Conservation (phyloP, 176 grass and related monocot species). For the Alloteropsis semialata region DNA sequence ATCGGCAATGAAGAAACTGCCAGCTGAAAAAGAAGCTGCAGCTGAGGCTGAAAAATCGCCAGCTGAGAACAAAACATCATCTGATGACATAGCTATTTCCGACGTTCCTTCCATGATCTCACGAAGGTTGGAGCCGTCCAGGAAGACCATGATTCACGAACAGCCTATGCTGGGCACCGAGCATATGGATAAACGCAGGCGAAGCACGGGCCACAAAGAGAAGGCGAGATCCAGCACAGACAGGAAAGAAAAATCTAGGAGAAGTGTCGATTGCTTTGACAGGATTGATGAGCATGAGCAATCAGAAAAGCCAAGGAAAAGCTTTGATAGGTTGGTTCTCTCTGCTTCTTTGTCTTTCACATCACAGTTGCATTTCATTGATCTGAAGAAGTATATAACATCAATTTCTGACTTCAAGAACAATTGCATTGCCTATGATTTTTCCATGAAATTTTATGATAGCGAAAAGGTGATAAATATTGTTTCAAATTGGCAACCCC, state of each 20-base stretch:
- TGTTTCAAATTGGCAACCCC: not conserved
- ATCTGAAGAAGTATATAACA: not conserved
- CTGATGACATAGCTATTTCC: constrained; percentile 34
- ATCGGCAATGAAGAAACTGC: constrained; percentile 55
- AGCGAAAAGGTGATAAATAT: constrained; percentile 9
- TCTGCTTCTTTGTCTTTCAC: constrained; percentile 8
- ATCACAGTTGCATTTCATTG: not conserved
- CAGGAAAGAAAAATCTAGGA: constrained; percentile 64
- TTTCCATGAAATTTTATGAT: not conserved
- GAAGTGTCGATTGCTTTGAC: constrained; percentile 55
- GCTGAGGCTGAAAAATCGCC: constrained; percentile 35
- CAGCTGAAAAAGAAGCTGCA: constrained; percentile 24
- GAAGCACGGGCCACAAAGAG: constrained; percentile 62
- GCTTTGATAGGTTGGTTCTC: constrained; percentile 67
- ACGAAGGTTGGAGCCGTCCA: constrained; percentile 42
- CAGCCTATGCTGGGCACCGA: constrained; percentile 13
- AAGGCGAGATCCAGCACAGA: constrained; percentile 45
- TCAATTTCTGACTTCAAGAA: not conserved
- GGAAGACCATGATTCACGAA: constrained; percentile 39
- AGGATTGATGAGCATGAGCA: constrained; percentile 43
- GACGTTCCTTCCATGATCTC: constrained; percentile 51
- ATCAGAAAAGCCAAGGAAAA: constrained; percentile 84
- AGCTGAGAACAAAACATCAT: constrained; percentile 23
- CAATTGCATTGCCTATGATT: not conserved
- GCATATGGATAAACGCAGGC: constrained; percentile 40